Conservation (phyloP, 2,329 filamentous ascomycete species). For the Botrytis galanthina region DNA sequence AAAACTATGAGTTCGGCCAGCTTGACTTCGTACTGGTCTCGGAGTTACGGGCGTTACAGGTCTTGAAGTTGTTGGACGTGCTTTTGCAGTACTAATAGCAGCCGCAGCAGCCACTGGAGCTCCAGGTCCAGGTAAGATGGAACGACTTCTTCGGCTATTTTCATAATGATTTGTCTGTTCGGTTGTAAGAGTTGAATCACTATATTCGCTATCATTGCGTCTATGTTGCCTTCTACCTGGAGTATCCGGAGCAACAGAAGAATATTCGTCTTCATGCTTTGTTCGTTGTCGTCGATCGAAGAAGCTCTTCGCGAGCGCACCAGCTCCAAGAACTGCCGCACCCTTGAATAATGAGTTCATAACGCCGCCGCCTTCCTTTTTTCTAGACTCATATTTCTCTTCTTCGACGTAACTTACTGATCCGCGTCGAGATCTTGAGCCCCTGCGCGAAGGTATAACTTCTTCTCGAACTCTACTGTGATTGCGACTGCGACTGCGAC, state of each 20-base stretch:
- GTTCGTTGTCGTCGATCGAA: slow-evolving; percentile 52
- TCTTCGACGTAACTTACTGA: slow-evolving; percentile 56
- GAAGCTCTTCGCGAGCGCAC: slow-evolving; percentile 58
- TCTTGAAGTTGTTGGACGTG: slow-evolving; percentile 38
- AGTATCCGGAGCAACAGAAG: slow-evolving; percentile 60
- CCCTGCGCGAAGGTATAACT: slow-evolving; percentile 51
- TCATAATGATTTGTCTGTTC: slow-evolving; percentile 30
- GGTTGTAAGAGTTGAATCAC: slow-evolving; percentile 42
- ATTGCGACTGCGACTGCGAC: slow-evolving; percentile 14
- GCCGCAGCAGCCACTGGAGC: slow-evolving; percentile 46
- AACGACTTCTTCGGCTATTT: slow-evolving; percentile 34
- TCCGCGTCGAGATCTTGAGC: slow-evolving; percentile 43
- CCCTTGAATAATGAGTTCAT: slow-evolving; percentile 59
- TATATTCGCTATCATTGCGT: slow-evolving; percentile 44
- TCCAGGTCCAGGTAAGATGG: slow-evolving; percentile 49
- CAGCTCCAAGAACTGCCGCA: slow-evolving; percentile 61
- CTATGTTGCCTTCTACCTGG: slow-evolving; percentile 49
- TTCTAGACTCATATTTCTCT: slow-evolving; percentile 55
- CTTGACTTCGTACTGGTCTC: slow-evolving; percentile 45
- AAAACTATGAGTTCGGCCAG: slow-evolving; percentile 46
- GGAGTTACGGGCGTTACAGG: slow-evolving; percentile 30
- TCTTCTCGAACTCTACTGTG: slow-evolving; percentile 40
- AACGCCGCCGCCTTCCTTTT: slow-evolving; percentile 52
- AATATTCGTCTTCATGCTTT: slow-evolving; percentile 56
- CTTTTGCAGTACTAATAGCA: slow-evolving; percentile 48